Evolutionary conservation across 768 basidiomycete genomes (phyloP).

Genomic region (Coprinopsis sp.): DNA sequence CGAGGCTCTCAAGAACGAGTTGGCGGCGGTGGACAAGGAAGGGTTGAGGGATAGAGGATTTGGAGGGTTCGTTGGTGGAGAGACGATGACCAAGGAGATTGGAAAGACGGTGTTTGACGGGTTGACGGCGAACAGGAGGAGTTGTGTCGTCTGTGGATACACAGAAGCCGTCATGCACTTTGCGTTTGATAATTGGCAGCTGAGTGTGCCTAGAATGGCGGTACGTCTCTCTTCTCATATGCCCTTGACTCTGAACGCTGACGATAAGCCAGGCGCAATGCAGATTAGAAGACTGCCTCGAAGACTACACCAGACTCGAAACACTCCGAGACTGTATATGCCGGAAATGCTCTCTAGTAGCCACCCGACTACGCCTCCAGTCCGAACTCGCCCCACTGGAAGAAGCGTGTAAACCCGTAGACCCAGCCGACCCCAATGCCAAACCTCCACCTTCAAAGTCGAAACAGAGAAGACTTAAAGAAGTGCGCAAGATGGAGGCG

Average conservation of each 20-base stretch:
- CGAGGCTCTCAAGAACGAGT: conserved; percentile 84
- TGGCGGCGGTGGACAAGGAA: conserved; percentile 68
- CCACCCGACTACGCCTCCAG: conserved; percentile 63
- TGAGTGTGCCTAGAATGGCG: conserved; percentile 61
- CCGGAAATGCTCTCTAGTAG: conserved; percentile 81
- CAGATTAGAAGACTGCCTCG: conserved; percentile 75
- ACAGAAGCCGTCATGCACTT: conserved; percentile 94
- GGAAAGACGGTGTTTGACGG: conserved; percentile 82
- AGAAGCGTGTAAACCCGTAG: too few species aligned
- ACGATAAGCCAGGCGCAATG: conserved; percentile 47
- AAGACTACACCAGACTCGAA: conserved; percentile 87
- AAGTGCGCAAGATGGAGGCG: conserved; percentile 60
- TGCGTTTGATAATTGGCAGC: conserved; percentile 79
- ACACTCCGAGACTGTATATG: conserved; percentile 89
- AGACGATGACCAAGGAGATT: conserved; percentile 17
- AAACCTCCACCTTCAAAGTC: too few species aligned
- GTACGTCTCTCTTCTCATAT: conserved; percentile 36
- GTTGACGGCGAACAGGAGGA: conserved; percentile 83
- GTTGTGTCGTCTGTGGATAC: conserved; percentile 87
- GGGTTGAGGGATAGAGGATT: conserved; percentile 67
- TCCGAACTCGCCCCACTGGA: conserved; percentile 60
- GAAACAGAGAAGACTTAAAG: conserved; percentile 71
- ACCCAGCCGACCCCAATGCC: conserved; percentile 37
- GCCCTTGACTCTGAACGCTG: background rate
- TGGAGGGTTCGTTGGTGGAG: conserved; percentile 40